These are phyloP conservation scores for Mycena latifolia DNA, from an alignment of 768 basidiomycete species.

Conservation along the genomic window DNA sequence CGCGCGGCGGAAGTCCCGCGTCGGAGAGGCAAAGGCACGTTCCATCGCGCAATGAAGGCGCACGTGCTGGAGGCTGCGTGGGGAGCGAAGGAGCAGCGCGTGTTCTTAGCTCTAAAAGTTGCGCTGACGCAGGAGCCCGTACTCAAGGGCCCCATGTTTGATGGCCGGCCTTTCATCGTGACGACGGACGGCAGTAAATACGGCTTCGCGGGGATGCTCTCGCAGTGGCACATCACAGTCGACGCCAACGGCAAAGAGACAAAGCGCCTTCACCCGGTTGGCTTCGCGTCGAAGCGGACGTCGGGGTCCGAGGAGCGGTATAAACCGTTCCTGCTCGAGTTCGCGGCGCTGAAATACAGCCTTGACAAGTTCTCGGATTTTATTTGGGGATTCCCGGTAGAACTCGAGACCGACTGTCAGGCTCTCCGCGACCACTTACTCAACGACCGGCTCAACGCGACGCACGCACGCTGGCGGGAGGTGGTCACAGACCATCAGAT, in stretches of 20 bases:
- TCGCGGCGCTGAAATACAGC: slow-evolving; percentile 40
- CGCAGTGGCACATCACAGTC: slow-evolving; percentile 34
- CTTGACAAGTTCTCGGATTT: slow-evolving; percentile 37
- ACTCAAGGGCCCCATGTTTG: slow-evolving; percentile 34
- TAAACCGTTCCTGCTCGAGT: slow-evolving; percentile 48
- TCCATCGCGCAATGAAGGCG: slow-evolving; percentile 40
- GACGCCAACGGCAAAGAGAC: slow-evolving; percentile 32
- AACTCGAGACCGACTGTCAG: slow-evolving; percentile 25
- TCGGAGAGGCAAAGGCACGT: slow-evolving; percentile 38
- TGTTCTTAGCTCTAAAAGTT: slow-evolving; percentile 41
- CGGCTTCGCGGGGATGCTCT: slow-evolving; percentile 42
- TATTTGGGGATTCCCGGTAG: slow-evolving; percentile 41
- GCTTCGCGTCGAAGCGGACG: slow-evolving; percentile 31
- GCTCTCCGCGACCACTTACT: slow-evolving; percentile 41
- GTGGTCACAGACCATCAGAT: slow-evolving; percentile 34
- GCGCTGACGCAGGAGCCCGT: slow-evolving; percentile 39
- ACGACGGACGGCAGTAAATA: slow-evolving; percentile 45
- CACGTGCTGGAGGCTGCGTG: slow-evolving; percentile 30
- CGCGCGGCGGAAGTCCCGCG: slow-evolving; percentile 37
- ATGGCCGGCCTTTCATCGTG: slow-evolving; percentile 44
- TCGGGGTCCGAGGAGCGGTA: slow-evolving; percentile 42
- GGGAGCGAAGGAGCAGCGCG: slow-evolving; percentile 34
- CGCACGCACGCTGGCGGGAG: slow-evolving; percentile 43
- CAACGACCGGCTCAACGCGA: slow-evolving; percentile 39
- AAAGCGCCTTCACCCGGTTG: slow-evolving; percentile 39